Percentiles rank a stretch among this genome's conserved stretches.
These are phyloP conservation scores for Meyerozyma carpophila DNA, from an alignment of 1,139 yeast genomes.

Conservation along the genomic window DNA sequence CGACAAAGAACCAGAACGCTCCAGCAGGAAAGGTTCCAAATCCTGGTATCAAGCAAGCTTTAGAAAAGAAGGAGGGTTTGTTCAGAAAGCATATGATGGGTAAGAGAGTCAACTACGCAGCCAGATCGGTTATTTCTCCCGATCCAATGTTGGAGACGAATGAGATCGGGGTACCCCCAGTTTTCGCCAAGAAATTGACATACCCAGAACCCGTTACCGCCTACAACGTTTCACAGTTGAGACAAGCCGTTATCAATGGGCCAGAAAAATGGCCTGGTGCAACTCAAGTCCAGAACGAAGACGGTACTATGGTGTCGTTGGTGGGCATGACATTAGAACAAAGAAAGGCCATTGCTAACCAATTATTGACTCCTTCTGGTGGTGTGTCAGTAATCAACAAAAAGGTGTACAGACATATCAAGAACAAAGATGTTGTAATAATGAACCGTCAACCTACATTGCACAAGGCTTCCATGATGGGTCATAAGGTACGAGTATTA, in stretches of 20 bases:
- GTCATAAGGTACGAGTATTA: conserved; percentile 92
- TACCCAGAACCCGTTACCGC: conserved; percentile 99
- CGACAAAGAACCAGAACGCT: conserved; percentile 77
- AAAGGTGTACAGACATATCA: conserved; percentile 90
- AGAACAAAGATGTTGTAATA: conserved; percentile 89
- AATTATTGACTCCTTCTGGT: conserved; percentile 78
- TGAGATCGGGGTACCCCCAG: conserved; percentile 99
- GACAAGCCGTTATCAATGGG: conserved; percentile 95
- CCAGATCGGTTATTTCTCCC: conserved; percentile 98
- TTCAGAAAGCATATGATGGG: conserved; percentile 99
- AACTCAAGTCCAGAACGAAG: conserved; percentile 90
- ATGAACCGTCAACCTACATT: conserved; percentile 99
- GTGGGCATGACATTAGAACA: conserved; percentile 90
- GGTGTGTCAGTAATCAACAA: conserved; percentile 62
- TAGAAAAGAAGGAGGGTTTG: conserved; percentile 97
- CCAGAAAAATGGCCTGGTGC: conserved; percentile 99
- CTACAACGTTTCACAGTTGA: conserved; percentile 81
- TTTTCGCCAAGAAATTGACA: conserved; percentile 89
- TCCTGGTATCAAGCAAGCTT: conserved; percentile 96
- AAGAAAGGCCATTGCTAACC: conserved; percentile 94
- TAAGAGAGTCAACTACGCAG: conserved; percentile 97
- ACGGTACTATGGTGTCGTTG: conserved; percentile 80
- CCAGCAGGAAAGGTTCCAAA: conserved; percentile 66
- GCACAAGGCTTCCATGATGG: conserved; percentile 99
- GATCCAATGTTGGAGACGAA: conserved; percentile 97